phyloP scores from a whole-genome alignment of 495 filamentous ascomycete species.

The Endocarpon pusillum region DNA sequence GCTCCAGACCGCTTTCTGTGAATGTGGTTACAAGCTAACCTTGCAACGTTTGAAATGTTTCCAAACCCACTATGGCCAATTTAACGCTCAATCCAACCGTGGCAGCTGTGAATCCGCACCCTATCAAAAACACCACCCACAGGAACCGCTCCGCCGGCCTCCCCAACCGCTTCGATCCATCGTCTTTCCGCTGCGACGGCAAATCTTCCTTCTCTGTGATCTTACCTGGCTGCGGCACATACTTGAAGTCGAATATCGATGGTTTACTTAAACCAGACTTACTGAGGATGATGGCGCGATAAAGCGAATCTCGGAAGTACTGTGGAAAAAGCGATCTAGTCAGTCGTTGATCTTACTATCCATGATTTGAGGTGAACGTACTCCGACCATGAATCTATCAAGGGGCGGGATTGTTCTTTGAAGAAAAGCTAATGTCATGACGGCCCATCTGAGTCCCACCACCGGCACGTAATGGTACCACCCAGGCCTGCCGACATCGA shows the following conservation, averaged over 20 bases:
- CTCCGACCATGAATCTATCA: slow-evolving; percentile 19
- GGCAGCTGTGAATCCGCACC: not conserved
- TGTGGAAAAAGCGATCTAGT: not conserved
- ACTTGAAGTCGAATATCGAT: slow-evolving; percentile 28
- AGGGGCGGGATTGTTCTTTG: slow-evolving; percentile 19
- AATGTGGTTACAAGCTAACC: no score
- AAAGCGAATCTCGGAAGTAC: slow-evolving; percentile 9
- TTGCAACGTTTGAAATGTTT: no score
- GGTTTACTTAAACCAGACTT: slow-evolving; percentile 22
- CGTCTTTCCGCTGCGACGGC: not conserved
- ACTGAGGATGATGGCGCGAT: slow-evolving; percentile 17
- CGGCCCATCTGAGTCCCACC: slow-evolving; percentile 28
- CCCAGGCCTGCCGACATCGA: slow-evolving; percentile 33
- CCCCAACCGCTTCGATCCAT: not conserved
- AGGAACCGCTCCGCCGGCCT: not conserved
- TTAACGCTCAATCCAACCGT: no score
- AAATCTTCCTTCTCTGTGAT: slow-evolving; percentile 21
- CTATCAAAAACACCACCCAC: not conserved
- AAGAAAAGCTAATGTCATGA: slow-evolving; percentile 21
- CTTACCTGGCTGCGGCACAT: slow-evolving; percentile 25
- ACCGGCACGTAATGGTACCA: slow-evolving; percentile 27
- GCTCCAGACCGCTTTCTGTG: no score
- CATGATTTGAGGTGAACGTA: slow-evolving; percentile 2
- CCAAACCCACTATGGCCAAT: no score
- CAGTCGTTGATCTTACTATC: slow-evolving; percentile 11